These are phyloP conservation scores for Colletotrichum chrysophilum DNA, from an alignment of 2,329 filamentous ascomycete genomes.

Conservation along the genomic window DNA sequence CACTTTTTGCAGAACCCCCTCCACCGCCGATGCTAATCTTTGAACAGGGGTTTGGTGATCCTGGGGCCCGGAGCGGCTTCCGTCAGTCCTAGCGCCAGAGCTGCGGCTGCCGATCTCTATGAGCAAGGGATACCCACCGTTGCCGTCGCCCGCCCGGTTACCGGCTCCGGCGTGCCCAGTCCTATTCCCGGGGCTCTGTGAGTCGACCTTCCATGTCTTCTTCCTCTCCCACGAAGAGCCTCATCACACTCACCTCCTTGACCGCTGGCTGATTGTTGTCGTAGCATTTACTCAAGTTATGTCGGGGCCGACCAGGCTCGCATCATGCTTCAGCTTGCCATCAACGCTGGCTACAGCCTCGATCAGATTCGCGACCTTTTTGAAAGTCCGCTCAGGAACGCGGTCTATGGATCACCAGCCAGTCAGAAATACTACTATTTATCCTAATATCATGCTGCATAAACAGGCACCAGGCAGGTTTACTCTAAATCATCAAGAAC, in stretches of 20 bases:
- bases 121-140: conserved; percentile 31
- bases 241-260: too few species aligned
- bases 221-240: too few species aligned
- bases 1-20: background rate
- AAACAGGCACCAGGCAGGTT: too few species aligned
- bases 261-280: background rate
- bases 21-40: background rate
- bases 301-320: conserved; percentile 33
- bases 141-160: conserved; percentile 31
- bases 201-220: background rate
- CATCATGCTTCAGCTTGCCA: conserved; percentile 35
- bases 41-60: conserved; percentile 31
- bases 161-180: conserved; percentile 29
- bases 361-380: conserved; percentile 33
- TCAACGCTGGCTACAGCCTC: conserved; percentile 31
- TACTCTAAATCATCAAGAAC: background rate
- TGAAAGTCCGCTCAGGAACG: conserved; percentile 29
- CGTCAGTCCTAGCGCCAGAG: conserved; percentile 30
- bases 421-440: background rate
- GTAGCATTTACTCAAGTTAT: conserved; percentile 31
- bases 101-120: conserved; percentile 31
- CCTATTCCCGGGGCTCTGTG: conserved; percentile 23
- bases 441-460: background rate
- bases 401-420: background rate
- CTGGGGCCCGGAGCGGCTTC: conserved; percentile 34